Base-by-base conservation (phyloP, 768 basidiomycete species). In the Leccinum boreale region DNA sequence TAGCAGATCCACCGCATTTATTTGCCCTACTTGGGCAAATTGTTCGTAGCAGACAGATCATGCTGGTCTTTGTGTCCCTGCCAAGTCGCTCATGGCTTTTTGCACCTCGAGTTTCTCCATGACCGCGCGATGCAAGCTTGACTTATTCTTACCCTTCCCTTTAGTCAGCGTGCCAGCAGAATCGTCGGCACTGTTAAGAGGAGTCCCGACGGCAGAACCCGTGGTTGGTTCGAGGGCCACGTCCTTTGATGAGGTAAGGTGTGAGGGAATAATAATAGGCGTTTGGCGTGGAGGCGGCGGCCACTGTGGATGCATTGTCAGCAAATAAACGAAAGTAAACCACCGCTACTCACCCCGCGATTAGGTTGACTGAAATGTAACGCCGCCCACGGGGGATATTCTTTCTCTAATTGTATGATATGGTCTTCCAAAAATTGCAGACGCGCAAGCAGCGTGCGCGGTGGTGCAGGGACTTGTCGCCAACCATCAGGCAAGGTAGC, bases 361-460 rank as follows among this genome's bases (percentile, higher is more conserved):
- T 84, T 80, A 3, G 91, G 91, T 67, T 93, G 90, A 56, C 89
- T 91, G 69, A 92, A 92, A 67, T 92, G 90, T n/a, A 92, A 74
- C 8, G 90, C 89, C 0, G 90, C 89, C 90, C 90, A 92, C 5
- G 90, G 89, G 3, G 90, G 90, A 65, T 90, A 92, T 53, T 91
- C 89, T 64, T 83, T 89, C 69, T 93, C 90, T 2, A 93, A 76
- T 51, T 79, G 80, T 36, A 88, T 78, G 58, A 93, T 80, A 64
- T 92, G 90, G 36, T 90, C 87, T 69, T 93, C 90, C 1, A 93
- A 70, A 60, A 83, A 85, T 60, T 83, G 83, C 17, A 93, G 72
- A 1, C 90, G 83, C 28, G 81, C 76, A 23, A 87, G 75, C 21
- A 92, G 72, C 4, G 81, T 85, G 7, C 78, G 80, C 0, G 91